These are phyloP conservation scores for Cercophora newfieldiana DNA, from an alignment of 495 filamentous ascomycete species.

Conservation along the genomic window DNA sequence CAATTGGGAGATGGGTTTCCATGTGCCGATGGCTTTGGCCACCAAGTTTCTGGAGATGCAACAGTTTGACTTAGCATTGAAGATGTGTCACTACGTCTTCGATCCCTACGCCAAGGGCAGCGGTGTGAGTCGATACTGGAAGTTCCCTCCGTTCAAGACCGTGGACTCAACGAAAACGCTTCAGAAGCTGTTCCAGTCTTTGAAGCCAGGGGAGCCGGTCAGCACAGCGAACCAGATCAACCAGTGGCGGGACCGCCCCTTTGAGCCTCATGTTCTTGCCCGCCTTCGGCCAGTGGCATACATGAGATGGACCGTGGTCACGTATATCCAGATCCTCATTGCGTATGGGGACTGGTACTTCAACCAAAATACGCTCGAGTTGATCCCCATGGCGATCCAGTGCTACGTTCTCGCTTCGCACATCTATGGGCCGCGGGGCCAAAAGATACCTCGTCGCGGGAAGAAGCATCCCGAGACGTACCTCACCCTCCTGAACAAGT, in stretches of 20 bases:
- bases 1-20: conserved; percentile 40
- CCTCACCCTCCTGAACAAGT: too few species aligned
- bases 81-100: conserved; percentile 32
- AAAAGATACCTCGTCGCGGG: too few species aligned
- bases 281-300: conserved; percentile 33
- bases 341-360: conserved; percentile 38
- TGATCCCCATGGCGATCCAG: conserved; percentile 37
- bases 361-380: conserved; percentile 37
- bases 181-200: too few species aligned
- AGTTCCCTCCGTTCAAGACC: conserved; percentile 25
- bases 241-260: conserved; percentile 28
- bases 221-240: conserved; percentile 7
- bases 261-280: conserved; percentile 23
- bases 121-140: conserved; percentile 16
- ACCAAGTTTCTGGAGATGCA: conserved; percentile 24
- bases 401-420: conserved; percentile 38
- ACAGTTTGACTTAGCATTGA: conserved; percentile 35
- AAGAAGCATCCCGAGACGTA: too few species aligned
- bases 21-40: conserved; percentile 26
- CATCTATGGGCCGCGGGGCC: conserved; percentile 27
- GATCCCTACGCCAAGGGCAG: conserved; percentile 17
- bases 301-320: conserved; percentile 39
- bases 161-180: background rate
- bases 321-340: conserved; percentile 41
- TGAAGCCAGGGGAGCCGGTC: too few species aligned